Evolutionary conservation across 2,329 filamentous ascomycete genomes (phyloP), one percentile per base, ranked within the genome.

Genomic region (Botrytis byssoidea): DNA sequence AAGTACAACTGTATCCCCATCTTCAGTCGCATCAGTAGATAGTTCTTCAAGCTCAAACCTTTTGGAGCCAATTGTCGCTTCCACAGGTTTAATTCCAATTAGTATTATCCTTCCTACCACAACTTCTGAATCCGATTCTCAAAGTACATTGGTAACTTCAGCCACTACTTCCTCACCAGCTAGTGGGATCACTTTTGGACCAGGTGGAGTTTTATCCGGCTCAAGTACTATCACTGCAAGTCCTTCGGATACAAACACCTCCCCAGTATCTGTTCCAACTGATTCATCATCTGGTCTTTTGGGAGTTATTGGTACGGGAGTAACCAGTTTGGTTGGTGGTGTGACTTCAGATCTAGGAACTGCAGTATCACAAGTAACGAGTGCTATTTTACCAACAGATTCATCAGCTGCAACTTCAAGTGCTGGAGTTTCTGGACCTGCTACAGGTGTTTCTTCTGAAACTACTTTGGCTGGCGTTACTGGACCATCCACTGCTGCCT

Each of bases 121-220:
- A 8, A 67, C 59, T 40, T 48, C 74, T 7, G 35, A 44, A 6
- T 71, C 48, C 25, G 44, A 57, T 61, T 29, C 63, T n/a, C 48
- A 66, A 55, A 25, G 61, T 25, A n/a, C 72, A 9, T 42, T 70
- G 14, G 32, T 66, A 29, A 70, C 70, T 22, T 64, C 74, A 12
- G 63, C 75, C 2, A 70, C 74, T 44, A n/a, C 65, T 66, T 72
- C 70, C 37, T 76, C 77, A 29, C 73, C 67, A 35, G 63, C 51
- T 29, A 74, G 75, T 72, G 80, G 73, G 40, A 81, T 81, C 61
- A 78, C 77, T 12, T 79, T 81, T 73, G 77, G 77, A 18, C 80
- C 80, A 35, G 78, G 79, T 67, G 79, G 79, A 74, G 74, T 81
- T 57, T 55, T 80, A n/a, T 76, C 75, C 12, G 57, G 65, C 18